These are phyloP conservation scores for Diplodia seriata DNA, from an alignment of 2,329 filamentous ascomycete species.

Conservation along the genomic window DNA sequence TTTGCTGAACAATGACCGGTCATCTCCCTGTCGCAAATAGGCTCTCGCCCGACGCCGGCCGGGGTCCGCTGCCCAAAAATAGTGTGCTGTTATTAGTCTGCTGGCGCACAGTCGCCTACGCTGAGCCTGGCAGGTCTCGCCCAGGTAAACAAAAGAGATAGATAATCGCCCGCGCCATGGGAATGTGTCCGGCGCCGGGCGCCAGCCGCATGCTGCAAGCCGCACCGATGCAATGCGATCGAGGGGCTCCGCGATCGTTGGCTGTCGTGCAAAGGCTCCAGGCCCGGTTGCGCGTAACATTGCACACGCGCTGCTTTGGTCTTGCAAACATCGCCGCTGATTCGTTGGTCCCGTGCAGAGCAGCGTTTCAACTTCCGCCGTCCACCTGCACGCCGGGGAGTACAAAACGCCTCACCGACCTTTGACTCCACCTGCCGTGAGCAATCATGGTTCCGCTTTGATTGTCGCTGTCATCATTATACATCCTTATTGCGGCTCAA, in stretches of 20 bases:
- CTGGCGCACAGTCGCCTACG: too few species aligned
- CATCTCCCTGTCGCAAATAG: slow-evolving; percentile 9
- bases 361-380: slow-evolving; percentile 25
- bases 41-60: not conserved
- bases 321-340: not conserved
- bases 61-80: slow-evolving; percentile 20
- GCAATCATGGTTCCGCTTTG: slow-evolving; percentile 11
- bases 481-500: slow-evolving; percentile 5
- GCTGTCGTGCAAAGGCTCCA: slow-evolving; percentile 10
- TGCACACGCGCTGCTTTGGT: slow-evolving; percentile 9
- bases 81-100: not conserved
- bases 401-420: slow-evolving; percentile 24
- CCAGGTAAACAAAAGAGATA: not conserved
- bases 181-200: not conserved
- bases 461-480: slow-evolving; percentile 12
- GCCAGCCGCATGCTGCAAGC: slow-evolving; percentile 24
- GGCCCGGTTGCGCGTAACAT: slow-evolving; percentile 12
- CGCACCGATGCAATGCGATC: slow-evolving; percentile 16
- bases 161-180: not conserved
- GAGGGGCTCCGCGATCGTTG: slow-evolving; percentile 21
- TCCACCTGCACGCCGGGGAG: slow-evolving; percentile 12
- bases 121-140: not conserved
- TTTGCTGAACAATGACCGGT: slow-evolving; percentile 2
- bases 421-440: slow-evolving; percentile 26
- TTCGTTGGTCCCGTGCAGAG: slow-evolving; percentile 5